Conservation (phyloP, 192 early-diverging fungal genomes). For the Entophlyctis helioformis region DNA sequence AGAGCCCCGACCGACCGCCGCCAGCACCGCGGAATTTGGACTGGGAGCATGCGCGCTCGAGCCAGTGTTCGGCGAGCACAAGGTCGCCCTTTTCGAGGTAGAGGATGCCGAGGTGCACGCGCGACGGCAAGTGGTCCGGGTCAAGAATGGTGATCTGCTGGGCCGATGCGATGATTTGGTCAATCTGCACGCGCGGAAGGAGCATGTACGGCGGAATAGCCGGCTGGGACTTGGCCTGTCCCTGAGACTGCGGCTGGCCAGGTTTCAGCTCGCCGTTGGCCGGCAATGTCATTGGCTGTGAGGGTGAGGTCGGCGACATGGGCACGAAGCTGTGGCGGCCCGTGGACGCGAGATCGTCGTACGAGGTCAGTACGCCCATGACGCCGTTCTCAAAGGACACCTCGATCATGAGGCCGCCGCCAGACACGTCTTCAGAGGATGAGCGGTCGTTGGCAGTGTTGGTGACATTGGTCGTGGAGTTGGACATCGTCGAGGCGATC, state of each 20-base stretch:
- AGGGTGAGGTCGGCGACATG: too few species aligned
- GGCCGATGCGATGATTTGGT: slow-evolving; percentile 21
- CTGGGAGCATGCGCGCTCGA: slow-evolving; percentile 23
- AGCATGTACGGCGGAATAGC: too few species aligned
- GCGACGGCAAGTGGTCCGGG: slow-evolving; percentile 29
- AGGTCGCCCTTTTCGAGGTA: slow-evolving; percentile 11
- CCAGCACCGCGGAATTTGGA: slow-evolving; percentile 24
- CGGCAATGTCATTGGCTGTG: too few species aligned
- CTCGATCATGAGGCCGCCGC: not conserved
- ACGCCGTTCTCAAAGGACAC: too few species aligned
- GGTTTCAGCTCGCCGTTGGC: too few species aligned
- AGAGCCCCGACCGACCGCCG: slow-evolving; percentile 16
- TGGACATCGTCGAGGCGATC: not conserved
- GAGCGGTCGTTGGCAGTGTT: not conserved
- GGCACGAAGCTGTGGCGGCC: too few species aligned
- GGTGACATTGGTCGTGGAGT: not conserved
- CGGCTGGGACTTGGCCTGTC: too few species aligned
- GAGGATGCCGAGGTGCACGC: slow-evolving; percentile 25
- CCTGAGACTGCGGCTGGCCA: too few species aligned
- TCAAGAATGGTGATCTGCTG: slow-evolving; percentile 20
- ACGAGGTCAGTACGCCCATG: too few species aligned
- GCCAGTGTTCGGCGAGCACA: slow-evolving; percentile 24
- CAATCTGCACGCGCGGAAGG: too few species aligned
- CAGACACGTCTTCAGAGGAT: not conserved
- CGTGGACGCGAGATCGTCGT: too few species aligned